A percentile compares a stretch with the other conserved stretches of the same genome.
phyloP scores from a whole-genome alignment of 1,284 basidiomycete genomes.

The Calocybe gambosa region DNA sequence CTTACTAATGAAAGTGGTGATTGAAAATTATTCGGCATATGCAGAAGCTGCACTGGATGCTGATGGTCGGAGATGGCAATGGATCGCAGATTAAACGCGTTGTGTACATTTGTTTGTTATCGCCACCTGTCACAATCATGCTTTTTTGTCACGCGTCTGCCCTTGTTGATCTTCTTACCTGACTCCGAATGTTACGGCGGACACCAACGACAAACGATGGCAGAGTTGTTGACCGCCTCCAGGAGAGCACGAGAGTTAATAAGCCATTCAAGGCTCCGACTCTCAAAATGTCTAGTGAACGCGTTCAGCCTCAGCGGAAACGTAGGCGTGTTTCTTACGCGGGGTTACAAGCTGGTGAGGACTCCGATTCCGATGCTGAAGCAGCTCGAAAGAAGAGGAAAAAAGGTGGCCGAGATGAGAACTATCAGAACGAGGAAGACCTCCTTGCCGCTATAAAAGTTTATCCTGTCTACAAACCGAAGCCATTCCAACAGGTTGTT shows the following conservation, averaged over 20 bases:
- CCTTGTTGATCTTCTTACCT: background rate
- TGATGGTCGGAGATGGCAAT: conserved; percentile 28
- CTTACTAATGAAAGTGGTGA: conserved; percentile 32
- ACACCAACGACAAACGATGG: conserved; percentile 65
- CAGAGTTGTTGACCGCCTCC: conserved; percentile 55
- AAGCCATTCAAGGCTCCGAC: conserved; percentile 80
- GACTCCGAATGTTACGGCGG: conserved; percentile 58
- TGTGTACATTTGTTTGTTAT: conserved; percentile 3
- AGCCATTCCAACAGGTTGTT: conserved; percentile 61
- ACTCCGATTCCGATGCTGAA: conserved; percentile 49
- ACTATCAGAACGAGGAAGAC: conserved; percentile 51
- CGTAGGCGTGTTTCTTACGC: conserved; percentile 82
- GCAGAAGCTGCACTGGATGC: conserved; percentile 31
- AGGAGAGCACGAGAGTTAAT: conserved; percentile 64
- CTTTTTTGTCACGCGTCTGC: conserved; percentile 11
- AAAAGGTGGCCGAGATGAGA: conserved; percentile 52
- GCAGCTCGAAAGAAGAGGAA: conserved; percentile 44
- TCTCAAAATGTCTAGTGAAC: conserved; percentile 37
- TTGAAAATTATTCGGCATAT: conserved; percentile 38
- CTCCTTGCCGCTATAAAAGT: conserved; percentile 58
- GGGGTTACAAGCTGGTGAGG: conserved; percentile 48
- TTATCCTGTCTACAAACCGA: conserved; percentile 82
- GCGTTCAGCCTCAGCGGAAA: conserved; percentile 67
- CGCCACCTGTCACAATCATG: conserved; percentile 15
- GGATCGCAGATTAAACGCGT: conserved; percentile 11